Conservation (phyloP, 2,329 filamentous ascomycete genomes). For the Fusarium veterinarium region DNA sequence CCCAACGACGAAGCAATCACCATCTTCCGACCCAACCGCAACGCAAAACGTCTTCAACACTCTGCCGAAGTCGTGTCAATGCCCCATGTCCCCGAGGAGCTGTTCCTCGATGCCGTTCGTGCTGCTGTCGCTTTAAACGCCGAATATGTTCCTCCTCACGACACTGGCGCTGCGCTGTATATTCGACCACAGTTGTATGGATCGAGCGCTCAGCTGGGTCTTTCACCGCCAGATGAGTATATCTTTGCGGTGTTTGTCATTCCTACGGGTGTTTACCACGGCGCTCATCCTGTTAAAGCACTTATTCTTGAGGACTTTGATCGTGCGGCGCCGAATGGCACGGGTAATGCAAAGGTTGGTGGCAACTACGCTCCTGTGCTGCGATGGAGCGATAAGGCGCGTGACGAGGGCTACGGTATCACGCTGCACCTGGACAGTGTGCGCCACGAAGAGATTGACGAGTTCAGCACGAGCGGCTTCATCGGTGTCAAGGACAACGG, state of each 20-base stretch:
- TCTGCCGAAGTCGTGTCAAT: constrained; percentile 86
- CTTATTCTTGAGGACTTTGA: constrained; percentile 94
- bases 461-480: constrained; percentile 96
- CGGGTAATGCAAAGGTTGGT: constrained; percentile 91
- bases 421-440: constrained; percentile 92
- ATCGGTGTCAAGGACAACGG: constrained; percentile 77
- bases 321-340: constrained; percentile 90
- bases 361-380: constrained; percentile 97
- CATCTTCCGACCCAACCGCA: constrained; percentile 89
- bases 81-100: constrained; percentile 79
- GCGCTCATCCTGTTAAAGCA: constrained; percentile 85
- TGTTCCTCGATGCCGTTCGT: constrained; percentile 81
- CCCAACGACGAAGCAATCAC: constrained; percentile 77
- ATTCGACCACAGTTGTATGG: constrained; percentile 91
- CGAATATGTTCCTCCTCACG: constrained; percentile 89
- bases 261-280: constrained; percentile 95
- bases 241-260: constrained; percentile 90
- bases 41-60: constrained; percentile 86
- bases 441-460: constrained; percentile 86
- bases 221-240: constrained; percentile 91
- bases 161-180: constrained; percentile 91
- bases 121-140: constrained; percentile 90
- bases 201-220: constrained; percentile 84
- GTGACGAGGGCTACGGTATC: constrained; percentile 86
- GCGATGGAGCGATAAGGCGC: constrained; percentile 85